These are phyloP conservation scores for Salix viminalis DNA, from an alignment of 345 rosid genomes.

Conservation along the genomic window DNA sequence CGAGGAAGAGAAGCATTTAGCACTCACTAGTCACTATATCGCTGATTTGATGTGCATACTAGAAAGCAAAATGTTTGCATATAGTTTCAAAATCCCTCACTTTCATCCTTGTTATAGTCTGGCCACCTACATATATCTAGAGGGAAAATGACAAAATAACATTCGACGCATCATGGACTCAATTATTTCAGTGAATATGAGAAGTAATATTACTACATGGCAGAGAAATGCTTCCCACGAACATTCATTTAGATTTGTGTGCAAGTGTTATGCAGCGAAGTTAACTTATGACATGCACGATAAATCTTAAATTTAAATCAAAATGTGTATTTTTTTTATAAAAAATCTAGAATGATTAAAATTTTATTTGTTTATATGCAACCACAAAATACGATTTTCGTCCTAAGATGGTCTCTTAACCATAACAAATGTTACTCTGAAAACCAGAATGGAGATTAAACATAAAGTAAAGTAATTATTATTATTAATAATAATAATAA, in stretches of 20 bases:
- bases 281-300: too few relatives aligned
- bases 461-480: background rate
- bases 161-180: background rate
- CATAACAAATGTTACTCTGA: background rate
- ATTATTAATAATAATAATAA: too few relatives aligned
- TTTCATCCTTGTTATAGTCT: background rate
- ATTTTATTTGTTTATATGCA: too few relatives aligned
- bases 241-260: background rate
- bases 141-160: background rate
- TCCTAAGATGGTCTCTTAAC: too few relatives aligned
- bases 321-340: too few relatives aligned
- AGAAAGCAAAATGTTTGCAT: too few relatives aligned
- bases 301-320: too few relatives aligned
- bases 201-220: too few relatives aligned
- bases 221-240: background rate
- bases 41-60: too few relatives aligned
- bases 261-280: background rate
- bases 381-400: too few relatives aligned
- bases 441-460: background rate
- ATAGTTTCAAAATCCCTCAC: background rate
- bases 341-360: fast-evolving
- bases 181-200: background rate
- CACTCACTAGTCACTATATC: too few relatives aligned
- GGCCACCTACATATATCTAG: background rate
- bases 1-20: too few relatives aligned